phyloP scores from a whole-genome alignment of 495 filamentous ascomycete genomes.

The Tuber aestivum region DNA sequence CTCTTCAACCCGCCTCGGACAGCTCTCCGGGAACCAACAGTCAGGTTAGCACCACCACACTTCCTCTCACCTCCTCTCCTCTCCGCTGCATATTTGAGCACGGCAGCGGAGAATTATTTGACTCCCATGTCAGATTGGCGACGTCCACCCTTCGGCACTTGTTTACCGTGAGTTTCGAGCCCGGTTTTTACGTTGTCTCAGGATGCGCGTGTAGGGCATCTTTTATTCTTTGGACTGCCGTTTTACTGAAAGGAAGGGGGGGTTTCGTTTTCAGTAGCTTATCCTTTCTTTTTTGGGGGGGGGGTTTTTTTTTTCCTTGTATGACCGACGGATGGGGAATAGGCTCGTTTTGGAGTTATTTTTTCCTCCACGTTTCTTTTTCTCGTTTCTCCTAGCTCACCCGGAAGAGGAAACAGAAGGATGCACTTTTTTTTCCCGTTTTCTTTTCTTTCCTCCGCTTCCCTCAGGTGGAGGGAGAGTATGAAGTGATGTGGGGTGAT shows the following conservation, averaged over 20 bases:
- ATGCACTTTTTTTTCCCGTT: no score
- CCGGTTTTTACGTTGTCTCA: background rate
- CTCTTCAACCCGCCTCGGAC: background rate
- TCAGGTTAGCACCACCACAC: background rate
- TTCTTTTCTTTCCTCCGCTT: background rate
- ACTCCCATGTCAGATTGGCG: background rate
- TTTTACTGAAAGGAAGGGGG: background rate
- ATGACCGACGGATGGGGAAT: background rate
- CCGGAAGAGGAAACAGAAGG: background rate
- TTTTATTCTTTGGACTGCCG: background rate
- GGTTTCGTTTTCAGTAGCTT: background rate
- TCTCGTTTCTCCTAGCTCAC: background rate
- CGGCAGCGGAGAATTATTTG: constrained; percentile 3
- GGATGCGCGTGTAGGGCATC: background rate
- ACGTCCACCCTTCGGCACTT: background rate
- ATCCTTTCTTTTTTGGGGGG: background rate
- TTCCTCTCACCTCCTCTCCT: background rate
- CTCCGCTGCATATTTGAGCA: background rate
- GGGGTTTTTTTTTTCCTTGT: background rate
- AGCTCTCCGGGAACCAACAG: background rate
- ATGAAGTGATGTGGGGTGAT: background rate
- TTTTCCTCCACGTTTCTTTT: background rate
- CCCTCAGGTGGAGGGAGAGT: background rate
- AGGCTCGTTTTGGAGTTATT: background rate
- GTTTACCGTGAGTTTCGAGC: constrained; percentile 1